Evolutionary conservation across 345 rosid genomes (phyloP), one percentile per base, ranked within the genome.

Genomic region (Arabis alpina): DNA sequence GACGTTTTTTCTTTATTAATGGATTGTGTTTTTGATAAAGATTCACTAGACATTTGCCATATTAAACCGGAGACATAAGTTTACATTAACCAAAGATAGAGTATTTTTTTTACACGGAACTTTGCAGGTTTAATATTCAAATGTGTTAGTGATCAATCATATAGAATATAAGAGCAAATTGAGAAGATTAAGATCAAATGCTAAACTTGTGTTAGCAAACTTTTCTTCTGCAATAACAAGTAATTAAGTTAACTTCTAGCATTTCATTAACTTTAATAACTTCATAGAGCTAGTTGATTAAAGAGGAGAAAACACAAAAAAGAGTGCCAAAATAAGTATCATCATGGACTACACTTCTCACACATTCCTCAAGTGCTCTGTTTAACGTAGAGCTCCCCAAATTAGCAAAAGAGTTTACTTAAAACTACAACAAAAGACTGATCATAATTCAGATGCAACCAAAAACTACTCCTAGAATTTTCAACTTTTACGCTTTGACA

Each of bases 161-260:
- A n/a, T n/a, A n/a, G n/a, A n/a, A n/a, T n/a, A n/a, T n/a, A n/a
- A n/a, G n/a, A n/a, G n/a, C n/a, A n/a, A n/a, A n/a, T n/a, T n/a
- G n/a, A n/a, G n/a, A n/a, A n/a, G n/a, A n/a, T n/a, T n/a, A 28
- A 80, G 92, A 74, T 66, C 86, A 71, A 86, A 86, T 44, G 68
- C 64, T 28, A 71, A 71, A 71, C 3, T 71, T 54, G 10, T 64
- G 8, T 32, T 2, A 19, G 1, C 7, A 36, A 16, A 19, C 19
- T 37, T 37, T 51, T 24, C 27, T 37, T 50, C 69, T 14, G 13
- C 56, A 50, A 2, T 36, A 0, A 13, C 8, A 34, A 34, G 37
- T 34, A 34, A 14, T 61, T 0, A 61, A 39, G 63, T 60, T 32
- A 43, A 61, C 37, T n/a, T 3, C 28, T 41, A 19, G 12, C 51